A percentile compares a stretch with the other conserved stretches of the same genome.
Evolutionary conservation across 768 basidiomycete species (phyloP).

Genomic region (Lactarius sanguifluus): DNA sequence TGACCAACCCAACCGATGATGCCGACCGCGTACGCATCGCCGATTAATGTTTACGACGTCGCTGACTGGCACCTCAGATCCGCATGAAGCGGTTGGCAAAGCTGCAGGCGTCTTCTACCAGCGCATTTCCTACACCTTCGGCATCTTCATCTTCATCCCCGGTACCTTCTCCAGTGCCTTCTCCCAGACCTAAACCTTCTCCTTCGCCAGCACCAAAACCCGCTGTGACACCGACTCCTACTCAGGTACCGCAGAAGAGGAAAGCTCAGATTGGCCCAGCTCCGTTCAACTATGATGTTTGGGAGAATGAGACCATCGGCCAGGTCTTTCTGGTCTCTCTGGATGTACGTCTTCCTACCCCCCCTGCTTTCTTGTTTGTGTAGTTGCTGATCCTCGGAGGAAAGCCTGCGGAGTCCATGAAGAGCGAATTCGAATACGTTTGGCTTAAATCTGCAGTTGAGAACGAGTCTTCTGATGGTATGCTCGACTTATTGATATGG

Average conservation of each 20-base stretch:
- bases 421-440: slow-evolving; percentile 23
- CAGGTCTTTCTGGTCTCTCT: slow-evolving; percentile 77
- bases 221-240: slow-evolving; percentile 34
- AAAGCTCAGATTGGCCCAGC: slow-evolving; percentile 39
- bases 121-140: slow-evolving; percentile 36
- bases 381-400: slow-evolving; percentile 9
- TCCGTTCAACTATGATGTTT: slow-evolving; percentile 56
- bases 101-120: slow-evolving; percentile 52
- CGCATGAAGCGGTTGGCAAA: slow-evolving; percentile 90
- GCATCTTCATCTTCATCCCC: slow-evolving; percentile 37
- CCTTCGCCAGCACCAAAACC: slow-evolving; percentile 31
- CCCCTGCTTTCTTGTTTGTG: background rate
- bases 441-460: slow-evolving; percentile 29
- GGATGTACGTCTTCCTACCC: slow-evolving; percentile 50
- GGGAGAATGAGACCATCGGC: slow-evolving; percentile 74
- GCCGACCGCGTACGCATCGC: slow-evolving; percentile 64
- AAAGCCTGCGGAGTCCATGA: slow-evolving; percentile 28
- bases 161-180: slow-evolving; percentile 34
- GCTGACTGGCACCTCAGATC: slow-evolving; percentile 52
- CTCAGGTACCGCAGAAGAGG: slow-evolving; percentile 47
- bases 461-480: slow-evolving; percentile 15
- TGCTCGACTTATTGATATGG: background rate
- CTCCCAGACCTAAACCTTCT: slow-evolving; percentile 37
- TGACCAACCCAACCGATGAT: slow-evolving; percentile 59
- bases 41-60: background rate